A percentile compares a stretch with the other conserved stretches of the same genome.
Conservation (phyloP, 1,284 basidiomycete genomes). For the Vanrija humicola region DNA sequence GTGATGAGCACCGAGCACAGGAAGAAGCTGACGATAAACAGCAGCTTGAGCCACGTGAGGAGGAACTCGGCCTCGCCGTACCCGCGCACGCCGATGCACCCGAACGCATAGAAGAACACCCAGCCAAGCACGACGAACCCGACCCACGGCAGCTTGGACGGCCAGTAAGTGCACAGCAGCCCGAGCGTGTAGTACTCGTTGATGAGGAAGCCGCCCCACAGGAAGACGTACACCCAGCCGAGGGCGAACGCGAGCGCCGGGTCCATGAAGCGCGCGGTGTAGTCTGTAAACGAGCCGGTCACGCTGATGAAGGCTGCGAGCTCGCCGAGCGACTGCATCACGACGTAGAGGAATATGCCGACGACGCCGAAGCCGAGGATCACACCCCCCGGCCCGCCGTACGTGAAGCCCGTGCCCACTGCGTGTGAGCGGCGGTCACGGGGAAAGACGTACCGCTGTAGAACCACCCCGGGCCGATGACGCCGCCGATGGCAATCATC, state of each 20-base stretch:
- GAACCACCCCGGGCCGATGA: not conserved
- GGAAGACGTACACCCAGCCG: not conserved
- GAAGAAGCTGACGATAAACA: not conserved
- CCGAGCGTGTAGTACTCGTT: not conserved
- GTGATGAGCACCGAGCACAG: not conserved
- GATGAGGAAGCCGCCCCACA: not conserved
- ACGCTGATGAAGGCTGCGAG: conserved; percentile 4
- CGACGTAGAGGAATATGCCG: conserved; percentile 2
- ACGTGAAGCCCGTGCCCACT: conserved; percentile 6
- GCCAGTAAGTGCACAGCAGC: not conserved
- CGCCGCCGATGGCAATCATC: not conserved
- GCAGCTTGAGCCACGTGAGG: not conserved
- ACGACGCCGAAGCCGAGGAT: conserved; percentile 8
- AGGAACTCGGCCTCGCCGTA: conserved; percentile 48
- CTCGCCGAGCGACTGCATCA: conserved; percentile 14
- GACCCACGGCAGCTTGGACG: not conserved
- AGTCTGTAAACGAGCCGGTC: conserved; percentile 5
- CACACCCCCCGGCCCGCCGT: conserved; percentile 7
- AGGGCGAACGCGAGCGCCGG: conserved; percentile 1
- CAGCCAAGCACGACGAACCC: not conserved
- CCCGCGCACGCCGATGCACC: conserved; percentile 33
- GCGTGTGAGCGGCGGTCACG: not conserved
- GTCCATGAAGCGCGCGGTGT: conserved; percentile 12
- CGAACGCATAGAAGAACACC: conserved; percentile 46
- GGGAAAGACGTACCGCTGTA: not conserved